Conservation (phyloP, 345 rosid genomes). For the Moricandia arvensis region DNA sequence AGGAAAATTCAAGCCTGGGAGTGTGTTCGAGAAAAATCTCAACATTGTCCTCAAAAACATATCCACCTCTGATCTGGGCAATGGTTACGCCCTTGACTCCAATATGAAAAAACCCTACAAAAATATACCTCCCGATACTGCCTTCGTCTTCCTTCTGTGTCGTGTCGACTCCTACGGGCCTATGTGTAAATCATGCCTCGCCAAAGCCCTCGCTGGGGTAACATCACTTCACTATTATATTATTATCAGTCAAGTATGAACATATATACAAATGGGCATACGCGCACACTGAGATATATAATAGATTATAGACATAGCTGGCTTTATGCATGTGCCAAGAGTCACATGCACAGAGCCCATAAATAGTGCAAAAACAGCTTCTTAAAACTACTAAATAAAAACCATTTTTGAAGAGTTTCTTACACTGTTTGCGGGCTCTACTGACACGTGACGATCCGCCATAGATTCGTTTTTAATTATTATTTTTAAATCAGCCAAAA, state of each 20-base stretch:
- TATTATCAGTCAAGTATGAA: background rate
- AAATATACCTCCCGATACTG: constrained; percentile 24
- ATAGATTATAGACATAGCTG: no score
- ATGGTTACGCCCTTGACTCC: constrained; percentile 38
- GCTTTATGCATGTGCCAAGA: no score
- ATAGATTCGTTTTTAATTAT: no score
- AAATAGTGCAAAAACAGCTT: no score
- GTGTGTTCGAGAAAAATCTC: background rate
- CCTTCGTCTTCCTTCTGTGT: constrained; percentile 47
- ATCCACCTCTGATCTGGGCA: constrained; percentile 35
- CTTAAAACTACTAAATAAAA: no score
- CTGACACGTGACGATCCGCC: no score
- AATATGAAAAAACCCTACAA: background rate
- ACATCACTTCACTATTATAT: background rate
- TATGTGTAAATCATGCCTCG: constrained; percentile 46
- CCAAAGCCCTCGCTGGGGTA: constrained; percentile 38
- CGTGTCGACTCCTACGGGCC: constrained; percentile 44
- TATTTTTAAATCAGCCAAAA: no score
- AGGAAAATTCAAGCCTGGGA: background rate
- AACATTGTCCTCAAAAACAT: constrained; percentile 4
- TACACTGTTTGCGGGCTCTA: no score
- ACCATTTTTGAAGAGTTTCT: no score
- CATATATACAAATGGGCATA: background rate
- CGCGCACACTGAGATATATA: background rate
- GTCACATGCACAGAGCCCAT: no score